Evolutionary conservation across 805 yeast genomes (phyloP).

Genomic region (Dipodascopsis tothii): DNA sequence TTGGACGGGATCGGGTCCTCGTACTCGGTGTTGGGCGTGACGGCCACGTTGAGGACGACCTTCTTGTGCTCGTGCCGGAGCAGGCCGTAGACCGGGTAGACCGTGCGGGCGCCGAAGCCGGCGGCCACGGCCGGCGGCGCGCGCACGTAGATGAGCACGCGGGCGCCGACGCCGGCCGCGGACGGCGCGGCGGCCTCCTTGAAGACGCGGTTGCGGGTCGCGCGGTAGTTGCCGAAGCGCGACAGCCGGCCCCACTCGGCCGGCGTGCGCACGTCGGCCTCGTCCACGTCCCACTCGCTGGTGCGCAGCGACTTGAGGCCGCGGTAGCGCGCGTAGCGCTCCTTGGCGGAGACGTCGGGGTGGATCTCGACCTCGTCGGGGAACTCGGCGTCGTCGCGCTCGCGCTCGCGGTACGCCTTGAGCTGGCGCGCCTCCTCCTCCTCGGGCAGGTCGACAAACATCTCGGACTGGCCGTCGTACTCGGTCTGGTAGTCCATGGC

Average conservation of each 20-base stretch:
- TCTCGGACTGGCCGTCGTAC: conserved; percentile 42
- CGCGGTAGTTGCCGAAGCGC: conserved; percentile 67
- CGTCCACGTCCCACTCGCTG: conserved; percentile 83
- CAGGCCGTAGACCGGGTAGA: conserved; percentile 65
- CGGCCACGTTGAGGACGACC: conserved; percentile 72
- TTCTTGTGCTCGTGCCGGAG: conserved; percentile 80
- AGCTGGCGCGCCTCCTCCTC: conserved; percentile 82
- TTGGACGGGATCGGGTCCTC: conserved; percentile 80
- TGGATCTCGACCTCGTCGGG: conserved; percentile 90
- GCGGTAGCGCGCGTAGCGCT: conserved; percentile 68
- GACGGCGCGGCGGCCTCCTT: conserved; percentile 58
- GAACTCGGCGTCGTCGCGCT: conserved; percentile 61
- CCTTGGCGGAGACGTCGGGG: conserved; percentile 68
- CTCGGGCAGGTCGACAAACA: conserved; percentile 63
- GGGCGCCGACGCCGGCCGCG: conserved; percentile 47
- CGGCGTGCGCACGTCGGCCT: conserved; percentile 68
- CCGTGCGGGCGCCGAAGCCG: conserved; percentile 43
- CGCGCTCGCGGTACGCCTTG: conserved; percentile 64
- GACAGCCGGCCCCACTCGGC: conserved; percentile 67
- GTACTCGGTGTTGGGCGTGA: conserved; percentile 83
- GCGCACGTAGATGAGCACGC: conserved; percentile 50
- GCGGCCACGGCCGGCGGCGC: conserved; percentile 47
- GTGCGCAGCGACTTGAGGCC: conserved; percentile 78
- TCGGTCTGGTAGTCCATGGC: conserved; percentile 41
- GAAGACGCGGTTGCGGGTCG: conserved; percentile 58